Evolutionary conservation across 164 flowering plant genomes (phyloP).

Genomic region (Aristolochia contorta): DNA sequence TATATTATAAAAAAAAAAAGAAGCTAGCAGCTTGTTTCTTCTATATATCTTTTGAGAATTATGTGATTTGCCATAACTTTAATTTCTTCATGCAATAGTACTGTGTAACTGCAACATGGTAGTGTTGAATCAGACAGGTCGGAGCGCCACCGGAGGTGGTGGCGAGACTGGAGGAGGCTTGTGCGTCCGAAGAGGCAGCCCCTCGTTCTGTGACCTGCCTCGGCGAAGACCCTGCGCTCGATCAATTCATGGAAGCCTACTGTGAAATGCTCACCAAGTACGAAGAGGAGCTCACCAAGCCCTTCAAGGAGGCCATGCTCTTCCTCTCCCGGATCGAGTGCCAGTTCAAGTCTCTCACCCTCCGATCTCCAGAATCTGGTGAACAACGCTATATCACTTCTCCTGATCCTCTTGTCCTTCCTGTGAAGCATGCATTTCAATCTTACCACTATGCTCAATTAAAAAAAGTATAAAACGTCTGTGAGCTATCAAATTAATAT

Average conservation of each 20-base stretch:
- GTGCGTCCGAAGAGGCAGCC: constrained; percentile 33
- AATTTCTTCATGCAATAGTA: no score
- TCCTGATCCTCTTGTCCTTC: neutral
- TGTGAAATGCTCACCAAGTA: constrained; percentile 93
- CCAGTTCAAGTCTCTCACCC: constrained; percentile 74
- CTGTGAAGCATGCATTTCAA: no score
- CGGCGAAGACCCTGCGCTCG: constrained; percentile 85
- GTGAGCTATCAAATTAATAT: no score
- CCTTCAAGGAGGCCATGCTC: constrained; percentile 87
- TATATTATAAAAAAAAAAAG: no score
- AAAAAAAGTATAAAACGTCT: no score
- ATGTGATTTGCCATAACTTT: no score
- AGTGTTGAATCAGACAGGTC: constrained; percentile 29
- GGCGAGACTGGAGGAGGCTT: constrained; percentile 65
- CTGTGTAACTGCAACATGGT: no score
- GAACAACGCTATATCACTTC: no score
- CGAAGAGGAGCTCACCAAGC: constrained; percentile 84
- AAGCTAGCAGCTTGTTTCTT: no score
- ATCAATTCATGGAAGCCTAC: constrained; percentile 99
- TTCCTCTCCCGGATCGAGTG: constrained; percentile 70
- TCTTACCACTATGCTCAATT: no score
- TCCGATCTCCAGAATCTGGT: constrained; percentile 45
- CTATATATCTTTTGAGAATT: no score
- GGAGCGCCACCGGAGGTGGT: constrained; percentile 95
- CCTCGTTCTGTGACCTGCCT: constrained; percentile 18